Evolutionary conservation across 139 green algal species (phyloP), one percentile per base, ranked within the genome.

Genomic region (Micractinium sp.): DNA sequence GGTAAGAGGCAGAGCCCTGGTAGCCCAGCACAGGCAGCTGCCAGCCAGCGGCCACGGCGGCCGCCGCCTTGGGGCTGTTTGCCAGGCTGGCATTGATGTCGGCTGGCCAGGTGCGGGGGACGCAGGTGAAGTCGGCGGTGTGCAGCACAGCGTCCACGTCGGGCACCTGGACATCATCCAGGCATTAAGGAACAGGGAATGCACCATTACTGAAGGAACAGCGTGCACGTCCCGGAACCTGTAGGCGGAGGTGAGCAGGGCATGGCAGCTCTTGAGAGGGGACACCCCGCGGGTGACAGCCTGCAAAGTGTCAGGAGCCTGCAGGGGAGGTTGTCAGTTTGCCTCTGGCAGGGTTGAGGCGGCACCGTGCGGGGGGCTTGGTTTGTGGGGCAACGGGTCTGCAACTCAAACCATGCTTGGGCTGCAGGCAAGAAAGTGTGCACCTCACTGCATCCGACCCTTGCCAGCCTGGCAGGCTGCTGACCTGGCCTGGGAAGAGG

Each of bases 91-190:
- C 38, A 4, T 33, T 53, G 36, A 29, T 53, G n/a, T 60, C 13
- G 19, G 16, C 29, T 3, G n/a, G 19, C 56, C 82, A 87, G 67
- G 82, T 76, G 71, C 41, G 31, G 13, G 35, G 71, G 36, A 94
- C 86, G 90, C 92, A 94, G 23, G 90, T 81, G 71, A 94, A 94
- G 77, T 94, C 92, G 41, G 82, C 87, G 22, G 88, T 92, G 31
- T 93, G 90, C 9, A 93, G 71, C 15, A 92, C 87, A 22, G 90
- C 90, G 38, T 93, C 88, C 38, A 93, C 36, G 69, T 94, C 92
- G 25, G 92, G 90, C 31, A 94, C 82, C 92, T 93, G 90, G 15
- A 0, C 33, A 2, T 13, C 7, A 9, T 9, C 7, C 47, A 56
- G 5, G 47, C 7, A 56, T 56, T 5, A 9, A 9, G 9, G 47